Conservation (phyloP, 257 asterid species). For the Plantago major region DNA sequence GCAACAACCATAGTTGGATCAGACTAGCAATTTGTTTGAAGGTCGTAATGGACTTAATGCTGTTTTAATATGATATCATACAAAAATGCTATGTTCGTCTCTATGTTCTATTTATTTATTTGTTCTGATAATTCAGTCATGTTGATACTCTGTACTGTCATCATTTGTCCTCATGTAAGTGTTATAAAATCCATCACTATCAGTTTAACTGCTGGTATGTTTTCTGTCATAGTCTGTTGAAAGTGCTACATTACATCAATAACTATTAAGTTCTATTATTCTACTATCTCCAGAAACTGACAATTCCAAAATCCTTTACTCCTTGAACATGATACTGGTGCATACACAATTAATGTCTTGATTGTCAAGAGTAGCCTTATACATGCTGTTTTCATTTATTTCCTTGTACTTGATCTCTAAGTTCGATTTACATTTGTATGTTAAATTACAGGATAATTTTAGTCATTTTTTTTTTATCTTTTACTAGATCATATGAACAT, state of each 20-base stretch:
- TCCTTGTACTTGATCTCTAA: slow-evolving; percentile 8
- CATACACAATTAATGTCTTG: too few relatives aligned
- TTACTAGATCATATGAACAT: slow-evolving; percentile 17
- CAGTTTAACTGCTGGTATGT: too few relatives aligned
- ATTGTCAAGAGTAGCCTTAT: too few relatives aligned
- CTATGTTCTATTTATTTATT: too few relatives aligned
- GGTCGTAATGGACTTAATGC: neutral
- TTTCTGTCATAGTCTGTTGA: too few relatives aligned
- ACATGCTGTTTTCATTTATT: neutral
- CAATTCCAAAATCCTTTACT: slow-evolving; percentile 9
- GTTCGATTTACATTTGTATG: slow-evolving; percentile 12
- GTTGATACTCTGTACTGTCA: too few relatives aligned
- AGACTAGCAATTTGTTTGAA: neutral
- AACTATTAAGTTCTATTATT: neutral
- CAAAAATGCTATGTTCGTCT: too few relatives aligned
- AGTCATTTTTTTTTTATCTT: slow-evolving; percentile 11
- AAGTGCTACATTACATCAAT: too few relatives aligned
- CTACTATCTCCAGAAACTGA: slow-evolving; percentile 2
- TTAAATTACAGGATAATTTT: slow-evolving; percentile 1
- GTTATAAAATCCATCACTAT: too few relatives aligned
- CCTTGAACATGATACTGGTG: too few relatives aligned
- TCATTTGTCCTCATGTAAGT: too few relatives aligned
- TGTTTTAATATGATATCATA: neutral
- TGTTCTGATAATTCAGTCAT: too few relatives aligned
- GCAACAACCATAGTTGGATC: neutral